Evolutionary conservation across 805 yeast genomes (phyloP).

Genomic region (Metschnikowia bowlesiae): DNA sequence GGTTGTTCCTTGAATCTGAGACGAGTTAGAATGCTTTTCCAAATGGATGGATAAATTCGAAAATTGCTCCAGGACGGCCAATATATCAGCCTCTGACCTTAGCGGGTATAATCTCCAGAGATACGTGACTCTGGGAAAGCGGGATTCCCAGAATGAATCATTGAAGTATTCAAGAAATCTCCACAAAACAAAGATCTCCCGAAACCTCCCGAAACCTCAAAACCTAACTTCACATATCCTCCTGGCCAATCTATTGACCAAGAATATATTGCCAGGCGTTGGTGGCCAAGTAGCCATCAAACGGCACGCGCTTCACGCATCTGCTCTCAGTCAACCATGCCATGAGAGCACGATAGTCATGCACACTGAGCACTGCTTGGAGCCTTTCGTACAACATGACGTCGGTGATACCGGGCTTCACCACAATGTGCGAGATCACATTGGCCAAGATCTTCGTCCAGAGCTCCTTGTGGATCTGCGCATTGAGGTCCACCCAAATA

Average conservation of each 20-base stretch:
- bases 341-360: constrained; percentile 28
- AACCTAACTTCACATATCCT: no score
- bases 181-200: no score
- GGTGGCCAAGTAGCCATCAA: constrained; percentile 41
- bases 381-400: constrained; percentile 22
- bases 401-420: constrained; percentile 35
- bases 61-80: no score
- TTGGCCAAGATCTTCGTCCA: constrained; percentile 58
- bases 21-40: no score
- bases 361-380: constrained; percentile 25
- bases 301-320: constrained; percentile 28
- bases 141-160: no score
- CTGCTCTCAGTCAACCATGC: constrained; percentile 40
- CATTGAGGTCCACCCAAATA: constrained; percentile 68
- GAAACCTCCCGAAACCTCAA: no score
- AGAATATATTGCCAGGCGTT: constrained; percentile 44
- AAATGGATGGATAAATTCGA: no score
- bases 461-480: constrained; percentile 51
- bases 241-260: constrained; percentile 18
- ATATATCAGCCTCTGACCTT: no score
- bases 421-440: constrained; percentile 32
- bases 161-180: no score
- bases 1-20: no score
- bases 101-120: no score
- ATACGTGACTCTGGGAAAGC: no score